phyloP scores from a whole-genome alignment of 345 rosid species.

The Arabidopsis arenosa region DNA sequence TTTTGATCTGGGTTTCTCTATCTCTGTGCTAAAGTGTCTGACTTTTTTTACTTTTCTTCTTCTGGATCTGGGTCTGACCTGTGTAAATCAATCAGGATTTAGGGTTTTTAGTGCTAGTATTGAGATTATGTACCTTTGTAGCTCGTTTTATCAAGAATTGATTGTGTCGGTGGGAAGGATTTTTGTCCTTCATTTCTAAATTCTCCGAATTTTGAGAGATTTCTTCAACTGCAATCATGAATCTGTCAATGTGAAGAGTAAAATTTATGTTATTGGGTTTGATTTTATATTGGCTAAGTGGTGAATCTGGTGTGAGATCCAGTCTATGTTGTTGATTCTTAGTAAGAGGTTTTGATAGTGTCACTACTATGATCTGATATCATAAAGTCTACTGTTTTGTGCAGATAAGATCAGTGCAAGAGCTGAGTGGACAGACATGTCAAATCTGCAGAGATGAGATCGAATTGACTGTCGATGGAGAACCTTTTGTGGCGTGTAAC shows the following conservation, averaged over 20 bases:
- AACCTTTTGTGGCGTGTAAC: conserved; percentile 94
- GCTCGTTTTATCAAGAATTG: background rate
- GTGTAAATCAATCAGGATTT: conserved; percentile 16
- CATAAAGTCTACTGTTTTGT: background rate
- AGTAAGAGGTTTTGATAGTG: background rate
- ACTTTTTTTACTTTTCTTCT: conserved; percentile 12
- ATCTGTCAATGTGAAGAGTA: conserved; percentile 23
- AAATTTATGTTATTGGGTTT: background rate
- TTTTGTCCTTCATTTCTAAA: background rate
- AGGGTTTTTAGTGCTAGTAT: conserved; percentile 17
- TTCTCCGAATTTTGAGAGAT: background rate
- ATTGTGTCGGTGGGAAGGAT: conserved; percentile 37
- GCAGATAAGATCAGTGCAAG: conserved; percentile 95
- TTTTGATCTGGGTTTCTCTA: conserved; percentile 37
- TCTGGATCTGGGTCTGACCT: conserved; percentile 49
- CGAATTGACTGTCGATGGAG: conserved; percentile 80
- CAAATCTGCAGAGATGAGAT: conserved; percentile 94
- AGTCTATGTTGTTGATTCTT: background rate
- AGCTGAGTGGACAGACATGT: conserved; percentile 93
- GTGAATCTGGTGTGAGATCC: conserved; percentile 24
- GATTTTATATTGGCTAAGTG: background rate
- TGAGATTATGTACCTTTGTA: background rate
- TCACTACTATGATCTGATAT: conserved; percentile 29
- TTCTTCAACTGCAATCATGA: conserved; percentile 16
- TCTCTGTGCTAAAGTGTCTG: conserved; percentile 31